These are phyloP conservation scores for Wickerhamiella kazuoi DNA, from an alignment of 805 yeast genomes.

Conservation along the genomic window DNA sequence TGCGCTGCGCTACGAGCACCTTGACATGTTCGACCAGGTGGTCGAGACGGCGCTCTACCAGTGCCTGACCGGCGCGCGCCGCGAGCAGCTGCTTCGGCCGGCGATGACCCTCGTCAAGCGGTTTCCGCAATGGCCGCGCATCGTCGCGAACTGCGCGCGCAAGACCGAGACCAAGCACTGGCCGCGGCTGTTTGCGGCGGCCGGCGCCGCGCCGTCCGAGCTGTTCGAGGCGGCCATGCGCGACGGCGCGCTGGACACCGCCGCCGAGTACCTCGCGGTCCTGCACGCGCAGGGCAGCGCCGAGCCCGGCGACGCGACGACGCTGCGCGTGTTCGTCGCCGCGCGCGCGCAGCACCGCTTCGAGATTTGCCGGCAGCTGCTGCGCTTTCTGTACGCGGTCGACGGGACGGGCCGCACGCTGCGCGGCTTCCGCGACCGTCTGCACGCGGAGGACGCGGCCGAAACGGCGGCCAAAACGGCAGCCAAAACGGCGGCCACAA, in stretches of 20 bases:
- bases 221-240: conserved; percentile 22
- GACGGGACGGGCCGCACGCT: conserved; percentile 18
- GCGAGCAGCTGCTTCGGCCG: conserved; percentile 3
- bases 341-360: conserved; percentile 21
- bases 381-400: conserved; percentile 23
- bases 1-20: conserved; percentile 17
- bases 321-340: conserved; percentile 18
- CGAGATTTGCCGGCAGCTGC: conserved; percentile 23
- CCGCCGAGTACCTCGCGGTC: conserved; percentile 25
- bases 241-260: conserved; percentile 22
- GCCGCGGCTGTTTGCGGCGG: conserved; percentile 24
- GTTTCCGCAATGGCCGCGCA: conserved; percentile 23
- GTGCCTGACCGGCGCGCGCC: conserved; percentile 9
- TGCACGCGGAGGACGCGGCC: too few species aligned
- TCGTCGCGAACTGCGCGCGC: conserved; percentile 32
- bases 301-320: conserved; percentile 11
- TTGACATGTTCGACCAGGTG: conserved; percentile 26
- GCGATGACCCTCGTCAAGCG: conserved; percentile 18
- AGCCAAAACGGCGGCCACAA: too few species aligned
- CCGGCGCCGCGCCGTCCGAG: conserved; percentile 20
- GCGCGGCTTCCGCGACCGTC: conserved; percentile 6
- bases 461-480: too few species aligned
- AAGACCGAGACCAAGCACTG: conserved; percentile 42
- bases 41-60: conserved; percentile 25
- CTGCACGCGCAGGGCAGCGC: conserved; percentile 20